These are phyloP conservation scores for Primulina huaijiensis DNA, from an alignment of 257 asterid species.

Conservation along the genomic window DNA sequence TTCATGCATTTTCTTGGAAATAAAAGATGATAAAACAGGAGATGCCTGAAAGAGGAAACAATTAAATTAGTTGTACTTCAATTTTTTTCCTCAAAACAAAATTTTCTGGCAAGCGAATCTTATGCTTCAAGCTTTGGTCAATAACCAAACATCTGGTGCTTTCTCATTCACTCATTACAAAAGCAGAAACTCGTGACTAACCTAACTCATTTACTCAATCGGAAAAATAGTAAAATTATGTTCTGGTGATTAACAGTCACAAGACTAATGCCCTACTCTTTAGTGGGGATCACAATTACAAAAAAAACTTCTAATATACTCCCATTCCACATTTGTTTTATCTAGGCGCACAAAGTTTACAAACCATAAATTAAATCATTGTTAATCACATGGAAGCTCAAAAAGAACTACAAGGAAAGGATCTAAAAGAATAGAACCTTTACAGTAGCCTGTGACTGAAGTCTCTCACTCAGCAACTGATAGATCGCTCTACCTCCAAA, in stretches of 20 bases:
- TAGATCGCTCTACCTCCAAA: constrained; percentile 43
- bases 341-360: neutral
- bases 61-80: neutral
- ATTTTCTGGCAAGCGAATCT: neutral
- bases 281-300: neutral
- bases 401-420: neutral
- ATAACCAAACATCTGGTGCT: neutral
- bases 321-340: neutral
- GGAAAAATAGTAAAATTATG: neutral
- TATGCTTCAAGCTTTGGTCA: neutral
- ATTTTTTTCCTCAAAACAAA: neutral
- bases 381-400: neutral
- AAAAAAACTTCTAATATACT: neutral
- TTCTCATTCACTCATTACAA: neutral
- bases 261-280: neutral
- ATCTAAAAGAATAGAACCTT: constrained; percentile 5
- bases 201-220: neutral
- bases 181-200: neutral
- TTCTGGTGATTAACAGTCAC: constrained; percentile 14
- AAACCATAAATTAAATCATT: neutral
- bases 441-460: constrained; percentile 35
- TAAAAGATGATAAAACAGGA: constrained; percentile 16
- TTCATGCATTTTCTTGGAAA: constrained; percentile 23
- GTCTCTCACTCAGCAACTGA: constrained; percentile 33
- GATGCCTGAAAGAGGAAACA: constrained; percentile 18